Evolutionary conservation across 2,329 filamentous ascomycete genomes (phyloP).

Genomic region (Hawksworthiomyces lignivorus): DNA sequence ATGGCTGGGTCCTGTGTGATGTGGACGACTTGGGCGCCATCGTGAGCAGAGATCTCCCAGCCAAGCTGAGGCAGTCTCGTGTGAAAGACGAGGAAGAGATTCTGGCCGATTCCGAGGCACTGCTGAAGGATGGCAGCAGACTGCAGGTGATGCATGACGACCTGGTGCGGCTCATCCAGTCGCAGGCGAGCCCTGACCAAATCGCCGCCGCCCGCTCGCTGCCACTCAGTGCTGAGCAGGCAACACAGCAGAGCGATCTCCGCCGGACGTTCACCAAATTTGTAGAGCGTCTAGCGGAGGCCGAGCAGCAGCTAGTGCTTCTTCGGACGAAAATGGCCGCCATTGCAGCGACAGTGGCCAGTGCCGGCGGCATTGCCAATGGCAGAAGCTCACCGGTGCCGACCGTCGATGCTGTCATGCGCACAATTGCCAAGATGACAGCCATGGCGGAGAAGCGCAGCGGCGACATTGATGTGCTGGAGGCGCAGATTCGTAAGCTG

Average conservation of each 20-base stretch:
- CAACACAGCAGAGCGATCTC: constrained; percentile 75
- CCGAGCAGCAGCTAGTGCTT: constrained; percentile 72
- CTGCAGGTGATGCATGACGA: constrained; percentile 71
- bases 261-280: constrained; percentile 68
- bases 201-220: constrained; percentile 57
- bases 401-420: constrained; percentile 84
- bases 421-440: constrained; percentile 89
- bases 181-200: constrained; percentile 60
- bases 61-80: constrained; percentile 57
- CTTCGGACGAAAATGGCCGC: constrained; percentile 70
- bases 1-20: constrained; percentile 70
- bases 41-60: constrained; percentile 55
- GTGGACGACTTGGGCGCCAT: constrained; percentile 60
- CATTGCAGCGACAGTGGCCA: constrained; percentile 40
- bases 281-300: constrained; percentile 64
- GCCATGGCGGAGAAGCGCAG: constrained; percentile 85
- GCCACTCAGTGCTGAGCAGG: constrained; percentile 77
- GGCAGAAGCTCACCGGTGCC: constrained; percentile 47
- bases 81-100: constrained; percentile 63
- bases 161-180: constrained; percentile 65
- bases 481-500: constrained; percentile 74
- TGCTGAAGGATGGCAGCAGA: constrained; percentile 62
- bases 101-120: constrained; percentile 57
- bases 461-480: constrained; percentile 82
- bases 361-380: constrained; percentile 37